These are phyloP conservation scores for Hymenoscyphus repandus DNA, from an alignment of 2,329 filamentous ascomycete genomes.

Conservation along the genomic window DNA sequence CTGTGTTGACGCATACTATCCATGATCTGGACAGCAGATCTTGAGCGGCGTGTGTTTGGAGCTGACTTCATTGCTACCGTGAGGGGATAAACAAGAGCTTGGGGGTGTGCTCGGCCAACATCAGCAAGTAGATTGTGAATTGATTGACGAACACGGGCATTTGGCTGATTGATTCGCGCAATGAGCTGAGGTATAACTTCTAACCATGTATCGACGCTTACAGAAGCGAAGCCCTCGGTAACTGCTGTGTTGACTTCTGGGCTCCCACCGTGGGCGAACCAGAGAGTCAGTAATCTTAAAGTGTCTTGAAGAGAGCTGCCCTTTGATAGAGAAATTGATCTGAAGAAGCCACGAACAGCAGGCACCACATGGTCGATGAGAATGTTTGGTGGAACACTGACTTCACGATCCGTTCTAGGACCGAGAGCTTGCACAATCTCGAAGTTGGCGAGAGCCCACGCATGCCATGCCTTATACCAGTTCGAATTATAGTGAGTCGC, in stretches of 20 bases:
- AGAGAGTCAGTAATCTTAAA: conserved; percentile 83
- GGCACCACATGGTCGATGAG: conserved; percentile 88
- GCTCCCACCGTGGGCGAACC: conserved; percentile 91
- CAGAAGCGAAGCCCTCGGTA: conserved; percentile 82
- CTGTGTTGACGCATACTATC: conserved; percentile 97
- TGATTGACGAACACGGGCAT: conserved; percentile 77
- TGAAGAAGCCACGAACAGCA: conserved; percentile 93
- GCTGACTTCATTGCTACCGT: conserved; percentile 96
- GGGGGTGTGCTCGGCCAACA: conserved; percentile 89
- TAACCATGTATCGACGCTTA: conserved; percentile 97
- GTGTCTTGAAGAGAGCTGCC: conserved; percentile 95
- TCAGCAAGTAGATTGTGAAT: conserved; percentile 91
- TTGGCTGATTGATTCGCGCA: conserved; percentile 94
- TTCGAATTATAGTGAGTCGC: conserved; percentile 90
- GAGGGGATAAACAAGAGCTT: conserved; percentile 92
- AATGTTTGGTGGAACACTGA: conserved; percentile 54
- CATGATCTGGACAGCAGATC: conserved; percentile 91
- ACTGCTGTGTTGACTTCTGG: conserved; percentile 84
- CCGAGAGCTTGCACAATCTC: conserved; percentile 84
- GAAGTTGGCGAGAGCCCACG: conserved; percentile 97
- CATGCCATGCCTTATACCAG: conserved; percentile 99
- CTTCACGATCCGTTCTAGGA: conserved; percentile 20
- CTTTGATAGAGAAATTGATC: conserved; percentile 86
- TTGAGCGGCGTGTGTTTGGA: conserved; percentile 74
- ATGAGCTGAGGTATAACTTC: conserved; percentile 98